These are phyloP conservation scores for Debaryomyces prosopidis DNA, from an alignment of 805 yeast species.

Conservation along the genomic window DNA sequence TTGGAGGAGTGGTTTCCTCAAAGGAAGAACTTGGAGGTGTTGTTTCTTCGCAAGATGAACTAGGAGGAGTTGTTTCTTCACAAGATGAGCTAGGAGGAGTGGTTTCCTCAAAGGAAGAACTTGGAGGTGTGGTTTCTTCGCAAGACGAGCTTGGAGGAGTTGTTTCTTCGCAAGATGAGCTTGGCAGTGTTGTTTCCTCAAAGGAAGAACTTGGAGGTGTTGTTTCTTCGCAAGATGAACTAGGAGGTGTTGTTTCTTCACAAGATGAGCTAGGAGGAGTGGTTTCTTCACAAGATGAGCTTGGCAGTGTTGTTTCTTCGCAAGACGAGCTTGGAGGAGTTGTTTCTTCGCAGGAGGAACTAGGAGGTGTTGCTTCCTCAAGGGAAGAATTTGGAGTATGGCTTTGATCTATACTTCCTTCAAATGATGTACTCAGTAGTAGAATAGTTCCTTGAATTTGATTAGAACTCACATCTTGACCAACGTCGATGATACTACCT, in stretches of 20 bases:
- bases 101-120: not conserved
- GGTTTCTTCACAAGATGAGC: not conserved
- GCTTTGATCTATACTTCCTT: too few species aligned
- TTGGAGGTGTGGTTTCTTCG: not conserved
- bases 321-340: slow-evolving; percentile 1
- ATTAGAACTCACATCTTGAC: too few species aligned
- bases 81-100: slow-evolving; percentile 1
- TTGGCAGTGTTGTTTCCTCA: not conserved
- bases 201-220: slow-evolving; percentile 2
- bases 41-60: not conserved
- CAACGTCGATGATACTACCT: too few species aligned
- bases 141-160: not conserved
- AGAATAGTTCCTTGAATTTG: too few species aligned
- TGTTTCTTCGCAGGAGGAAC: not conserved
- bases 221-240: not conserved
- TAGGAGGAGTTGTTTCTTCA: not conserved
- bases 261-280: slow-evolving; percentile 1
- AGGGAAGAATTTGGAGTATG: not conserved
- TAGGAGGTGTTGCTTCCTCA: not conserved
- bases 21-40: not conserved
- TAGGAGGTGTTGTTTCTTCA: not conserved
- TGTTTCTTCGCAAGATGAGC: not conserved
- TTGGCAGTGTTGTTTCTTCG: not conserved
- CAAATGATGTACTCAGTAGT: too few species aligned
- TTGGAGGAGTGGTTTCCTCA: not conserved